These are phyloP conservation scores for Claviceps purpurea DNA, from an alignment of 2,329 filamentous ascomycete genomes.

Conservation along the genomic window DNA sequence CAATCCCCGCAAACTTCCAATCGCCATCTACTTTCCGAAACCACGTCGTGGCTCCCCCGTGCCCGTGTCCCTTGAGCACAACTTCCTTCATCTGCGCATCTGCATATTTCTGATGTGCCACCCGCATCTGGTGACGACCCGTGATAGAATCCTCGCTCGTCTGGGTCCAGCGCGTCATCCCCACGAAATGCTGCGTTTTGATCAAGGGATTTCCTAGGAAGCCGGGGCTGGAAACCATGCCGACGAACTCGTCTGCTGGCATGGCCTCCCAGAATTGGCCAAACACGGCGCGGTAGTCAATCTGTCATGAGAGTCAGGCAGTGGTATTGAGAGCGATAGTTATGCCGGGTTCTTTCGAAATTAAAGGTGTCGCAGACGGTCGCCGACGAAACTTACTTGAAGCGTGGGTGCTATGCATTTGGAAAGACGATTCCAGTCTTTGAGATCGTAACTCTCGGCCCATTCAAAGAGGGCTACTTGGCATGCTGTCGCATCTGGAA, in stretches of 20 bases:
- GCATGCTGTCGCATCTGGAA: not conserved
- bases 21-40: conserved; percentile 43
- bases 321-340: too few relatives aligned
- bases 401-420: conserved; percentile 38
- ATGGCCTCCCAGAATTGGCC: conserved; percentile 42
- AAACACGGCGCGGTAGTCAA: conserved; percentile 25
- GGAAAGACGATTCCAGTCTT: conserved; percentile 46
- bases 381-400: conserved; percentile 5
- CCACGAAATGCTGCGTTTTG: conserved; percentile 44
- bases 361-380: not conserved
- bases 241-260: conserved; percentile 38
- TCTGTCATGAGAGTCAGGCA: conserved; percentile 2
- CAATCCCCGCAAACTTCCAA: conserved; percentile 44
- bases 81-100: conserved; percentile 32
- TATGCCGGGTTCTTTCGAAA: not conserved
- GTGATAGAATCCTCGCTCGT: conserved; percentile 32
- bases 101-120: conserved; percentile 42
- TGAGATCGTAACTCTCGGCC: conserved; percentile 52
- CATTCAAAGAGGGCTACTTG: conserved; percentile 33
- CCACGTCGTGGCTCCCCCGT: conserved; percentile 39
- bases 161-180: conserved; percentile 37
- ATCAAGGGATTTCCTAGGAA: conserved; percentile 41
- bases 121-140: conserved; percentile 43
- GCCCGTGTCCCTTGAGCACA: conserved; percentile 40
- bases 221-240: conserved; percentile 34